Base-by-base conservation (phyloP, 208 protist species). In the Wallacemonas sp. region DNA sequence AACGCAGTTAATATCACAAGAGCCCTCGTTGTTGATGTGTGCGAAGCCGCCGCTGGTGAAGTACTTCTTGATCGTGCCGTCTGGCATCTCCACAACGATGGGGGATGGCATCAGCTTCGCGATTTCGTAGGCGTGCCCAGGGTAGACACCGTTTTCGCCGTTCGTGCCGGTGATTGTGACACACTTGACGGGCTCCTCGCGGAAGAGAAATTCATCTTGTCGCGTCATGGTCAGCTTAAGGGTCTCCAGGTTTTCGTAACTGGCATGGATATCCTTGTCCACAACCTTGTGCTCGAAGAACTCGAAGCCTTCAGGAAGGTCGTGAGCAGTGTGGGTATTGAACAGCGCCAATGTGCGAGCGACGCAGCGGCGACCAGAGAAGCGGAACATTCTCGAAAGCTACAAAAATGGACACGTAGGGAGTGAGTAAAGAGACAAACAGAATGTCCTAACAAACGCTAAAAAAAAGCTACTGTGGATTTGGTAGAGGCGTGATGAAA, bases 21-120 rank as follows among this genome's bases (percentile, higher is more conserved):
- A 92, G 30, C 91, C 91, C 60, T 95, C 89, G 72, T 94, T 95
- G 80, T 97, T 97, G 49, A 92, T 84, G 74, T 97, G 91, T 1
- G 88, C 91, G 55, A 97, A 97, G 28, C 91, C 91, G 31, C 91
- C 91, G 60, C 86, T 95, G 41, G 85, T 77, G 69, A 94, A 93
- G 73, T 74, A 97, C 73, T 91, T 94, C 53, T 83, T 56, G 36
- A 86, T 75, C 5, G 68, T 80, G 14, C 89, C 91, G 49, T 94
- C 88, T 2, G 77, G 53, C 67, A 82, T 84, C 75, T 97, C 89
- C 11, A 97, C 78, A 39, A 74, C 71, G 33, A 97, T 64, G 12
- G 89, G 79, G 14, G 88, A 61, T 22, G 91, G 88, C 14, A 77
- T 62, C 5, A 97, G 74, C 79, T 95, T 76, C 59, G 64, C 79